These are phyloP conservation scores for Alternaria arborescens DNA, from an alignment of 2,329 filamentous ascomycete genomes.

Conservation along the genomic window DNA sequence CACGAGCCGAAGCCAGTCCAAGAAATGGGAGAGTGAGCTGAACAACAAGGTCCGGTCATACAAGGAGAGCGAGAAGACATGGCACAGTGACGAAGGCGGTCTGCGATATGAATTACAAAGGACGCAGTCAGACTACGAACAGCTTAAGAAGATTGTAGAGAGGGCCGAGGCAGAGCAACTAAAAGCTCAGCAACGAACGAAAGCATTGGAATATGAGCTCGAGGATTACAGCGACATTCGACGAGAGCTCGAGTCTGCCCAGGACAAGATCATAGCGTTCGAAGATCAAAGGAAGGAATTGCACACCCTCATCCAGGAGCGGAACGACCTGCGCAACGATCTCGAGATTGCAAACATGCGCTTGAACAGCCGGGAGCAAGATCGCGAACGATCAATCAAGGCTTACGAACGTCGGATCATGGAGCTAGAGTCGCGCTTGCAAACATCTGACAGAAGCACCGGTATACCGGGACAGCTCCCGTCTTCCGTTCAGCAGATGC, in stretches of 20 bases:
- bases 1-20: slow-evolving; percentile 74
- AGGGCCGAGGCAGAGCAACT: slow-evolving; percentile 73
- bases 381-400: slow-evolving; percentile 58
- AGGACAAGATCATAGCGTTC: slow-evolving; percentile 44
- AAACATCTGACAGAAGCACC: slow-evolving; percentile 34
- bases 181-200: slow-evolving; percentile 63
- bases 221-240: slow-evolving; percentile 63
- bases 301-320: slow-evolving; percentile 64
- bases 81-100: slow-evolving; percentile 65
- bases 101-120: slow-evolving; percentile 67
- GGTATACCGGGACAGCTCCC: slow-evolving; percentile 46
- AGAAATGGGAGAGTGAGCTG: slow-evolving; percentile 80
- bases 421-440: slow-evolving; percentile 53
- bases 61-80: slow-evolving; percentile 74
- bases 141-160: slow-evolving; percentile 71
- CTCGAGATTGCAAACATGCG: slow-evolving; percentile 68
- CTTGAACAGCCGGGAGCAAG: slow-evolving; percentile 61
- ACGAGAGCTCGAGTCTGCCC: slow-evolving; percentile 42
- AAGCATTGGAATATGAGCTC: slow-evolving; percentile 66
- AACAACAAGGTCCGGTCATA: slow-evolving; percentile 71
- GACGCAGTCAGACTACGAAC: slow-evolving; percentile 68
- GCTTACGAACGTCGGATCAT: slow-evolving; percentile 60
- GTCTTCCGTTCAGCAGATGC: slow-evolving; percentile 56
- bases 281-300: slow-evolving; percentile 52
- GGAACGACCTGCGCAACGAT: slow-evolving; percentile 66